Evolutionary conservation across 1,284 basidiomycete species (phyloP).

Genomic region (Naganishia sp.): DNA sequence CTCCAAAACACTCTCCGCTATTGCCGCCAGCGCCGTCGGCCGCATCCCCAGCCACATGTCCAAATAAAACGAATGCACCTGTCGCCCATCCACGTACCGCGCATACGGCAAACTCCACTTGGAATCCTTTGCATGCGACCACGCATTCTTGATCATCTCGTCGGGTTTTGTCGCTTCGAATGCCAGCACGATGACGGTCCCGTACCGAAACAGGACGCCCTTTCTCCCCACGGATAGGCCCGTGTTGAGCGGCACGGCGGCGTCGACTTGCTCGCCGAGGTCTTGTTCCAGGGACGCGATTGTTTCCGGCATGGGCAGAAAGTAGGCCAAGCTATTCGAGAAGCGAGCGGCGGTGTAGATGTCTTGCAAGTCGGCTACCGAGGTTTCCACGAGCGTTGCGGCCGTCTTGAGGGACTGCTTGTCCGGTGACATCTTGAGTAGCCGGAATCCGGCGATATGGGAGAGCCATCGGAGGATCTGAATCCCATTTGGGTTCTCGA

Average conservation of each 20-base stretch:
- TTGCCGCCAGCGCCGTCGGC: neutral
- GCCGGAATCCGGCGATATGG: slow-evolving; percentile 19
- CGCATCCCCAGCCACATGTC: slow-evolving; percentile 26
- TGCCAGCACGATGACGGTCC: neutral
- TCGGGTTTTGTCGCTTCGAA: slow-evolving; percentile 23
- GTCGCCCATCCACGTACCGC: slow-evolving; percentile 8
- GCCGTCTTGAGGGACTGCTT: neutral
- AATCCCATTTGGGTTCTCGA: slow-evolving; percentile 2
- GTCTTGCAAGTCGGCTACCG: neutral
- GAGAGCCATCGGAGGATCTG: slow-evolving; percentile 20
- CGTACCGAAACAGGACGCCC: slow-evolving; percentile 13
- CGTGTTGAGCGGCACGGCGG: slow-evolving; percentile 5
- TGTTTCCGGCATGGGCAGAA: slow-evolving; percentile 6
- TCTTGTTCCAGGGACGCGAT: neutral
- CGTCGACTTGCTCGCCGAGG: neutral
- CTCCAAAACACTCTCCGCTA: slow-evolving; percentile 7
- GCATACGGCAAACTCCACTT: slow-evolving; percentile 20
- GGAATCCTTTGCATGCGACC: slow-evolving; percentile 10
- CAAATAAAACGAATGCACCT: slow-evolving; percentile 24
- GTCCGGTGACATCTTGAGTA: neutral
- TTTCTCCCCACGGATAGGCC: slow-evolving; percentile 6
- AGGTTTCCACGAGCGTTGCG: neutral
- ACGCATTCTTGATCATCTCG: slow-evolving; percentile 23
- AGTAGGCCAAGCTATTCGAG: slow-evolving; percentile 9
- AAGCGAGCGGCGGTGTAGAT: neutral